Evolutionary conservation across 106 monocot genomes (phyloP).

Genomic region (Dendrobium chrysotoxum): DNA sequence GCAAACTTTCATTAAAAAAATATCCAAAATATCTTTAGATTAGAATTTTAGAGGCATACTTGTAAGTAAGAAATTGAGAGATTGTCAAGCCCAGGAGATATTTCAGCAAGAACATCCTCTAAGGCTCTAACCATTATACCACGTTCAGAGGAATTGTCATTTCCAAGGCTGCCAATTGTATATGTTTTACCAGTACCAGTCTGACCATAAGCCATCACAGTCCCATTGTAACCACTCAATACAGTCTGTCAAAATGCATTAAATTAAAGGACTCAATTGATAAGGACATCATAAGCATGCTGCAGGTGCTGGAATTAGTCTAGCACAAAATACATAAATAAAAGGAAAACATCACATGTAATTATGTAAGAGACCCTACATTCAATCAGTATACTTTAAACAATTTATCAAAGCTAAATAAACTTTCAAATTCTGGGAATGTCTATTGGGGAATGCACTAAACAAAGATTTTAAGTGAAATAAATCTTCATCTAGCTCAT

Average conservation of each 20-base stretch:
- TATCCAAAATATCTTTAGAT: neutral
- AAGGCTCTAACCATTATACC: slow-evolving; percentile 66
- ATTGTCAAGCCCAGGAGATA: slow-evolving; percentile 18
- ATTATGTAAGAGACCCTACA: neutral
- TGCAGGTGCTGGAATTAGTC: neutral
- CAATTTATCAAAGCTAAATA: neutral
- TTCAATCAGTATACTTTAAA: neutral
- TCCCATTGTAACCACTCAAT: slow-evolving; percentile 62
- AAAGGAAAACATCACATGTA: neutral
- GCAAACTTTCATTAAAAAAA: neutral
- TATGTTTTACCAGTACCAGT: slow-evolving; percentile 62
- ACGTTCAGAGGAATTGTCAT: slow-evolving; percentile 53
- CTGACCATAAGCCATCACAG: slow-evolving; percentile 75
- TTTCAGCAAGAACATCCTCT: slow-evolving; percentile 42
- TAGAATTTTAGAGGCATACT: slow-evolving; percentile 10
- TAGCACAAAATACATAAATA: neutral
- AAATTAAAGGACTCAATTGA: slow-evolving; percentile 7
- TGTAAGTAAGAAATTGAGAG: slow-evolving; percentile 51
- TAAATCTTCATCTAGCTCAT: neutral
- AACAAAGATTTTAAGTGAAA: neutral
- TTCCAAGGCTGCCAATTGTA: slow-evolving; percentile 47
- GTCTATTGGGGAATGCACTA: neutral
- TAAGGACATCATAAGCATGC: neutral
- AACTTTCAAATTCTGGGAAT: neutral
- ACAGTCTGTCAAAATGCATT: slow-evolving; percentile 39